Base-by-base conservation (phyloP, 1,139 yeast species). In the Protomyces inouyei region DNA sequence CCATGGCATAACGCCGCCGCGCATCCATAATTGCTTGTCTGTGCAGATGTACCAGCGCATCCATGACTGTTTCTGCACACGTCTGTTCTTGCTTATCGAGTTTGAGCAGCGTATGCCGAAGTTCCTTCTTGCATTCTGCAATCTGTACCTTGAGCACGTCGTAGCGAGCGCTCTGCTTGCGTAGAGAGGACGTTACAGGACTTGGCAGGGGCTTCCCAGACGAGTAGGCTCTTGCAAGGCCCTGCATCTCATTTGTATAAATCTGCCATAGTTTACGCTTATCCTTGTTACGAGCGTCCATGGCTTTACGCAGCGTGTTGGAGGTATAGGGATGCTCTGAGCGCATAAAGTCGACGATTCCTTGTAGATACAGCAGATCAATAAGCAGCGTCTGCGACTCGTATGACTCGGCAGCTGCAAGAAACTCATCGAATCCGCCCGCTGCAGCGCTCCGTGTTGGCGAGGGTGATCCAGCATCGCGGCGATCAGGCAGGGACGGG, bases 281-380 rank as follows among this genome's bases (percentile, higher is more conserved):
- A 18, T 55, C 63, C 43, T 48, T 40, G 23, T 52, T 25, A 25
- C 63, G 53, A n/a, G 63, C 21, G 8, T 59, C 54, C 40, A 59
- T 52, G 9, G 57, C 40, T 37, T 59, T 52, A 23, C 28, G 45
- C 23, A 59, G 53, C 10, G 63, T 28, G 52, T 52, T 59, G 45
- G 56, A 51, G 52, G 63, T 59, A 40, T 59, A 59, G 9, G 63
- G 63, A 32, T 59, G 63, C 46, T 59, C 57, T 10, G 40, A 28
- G 25, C 57, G 56, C 63, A 59, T 52, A 21, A 59, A 59, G 25
- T 59, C 63, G n/a, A 52, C 35, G 16, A 59, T 55, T 16, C 43
- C 36, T 28, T 52, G 56, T 16, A 59, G 35, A 16, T 51, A 59
- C 14, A 52, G 52, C 14, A 59, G 52, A 51, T 59, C 63, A 38